Evolutionary conservation across 768 basidiomycete species (phyloP).

Genomic region (Hysterangium stoloniferum): DNA sequence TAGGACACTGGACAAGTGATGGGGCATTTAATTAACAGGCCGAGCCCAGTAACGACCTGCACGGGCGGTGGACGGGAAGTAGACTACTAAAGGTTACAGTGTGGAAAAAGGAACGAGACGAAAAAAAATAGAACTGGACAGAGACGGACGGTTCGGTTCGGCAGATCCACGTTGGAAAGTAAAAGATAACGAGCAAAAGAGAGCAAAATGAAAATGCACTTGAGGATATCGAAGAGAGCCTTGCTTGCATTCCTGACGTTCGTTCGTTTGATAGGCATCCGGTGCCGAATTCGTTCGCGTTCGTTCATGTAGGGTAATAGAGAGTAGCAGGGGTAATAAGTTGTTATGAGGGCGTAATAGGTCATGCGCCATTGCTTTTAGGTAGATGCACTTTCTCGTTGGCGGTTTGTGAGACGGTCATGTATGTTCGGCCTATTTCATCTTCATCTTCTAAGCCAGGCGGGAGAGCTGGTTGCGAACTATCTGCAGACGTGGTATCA

Average conservation of each 20-base stretch:
- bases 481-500: constrained; percentile 47
- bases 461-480: constrained; percentile 50
- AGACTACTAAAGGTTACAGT: constrained; percentile 3
- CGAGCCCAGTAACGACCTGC: constrained; percentile 1
- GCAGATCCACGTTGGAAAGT: no score
- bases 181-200: not conserved
- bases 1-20: constrained; percentile 9
- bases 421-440: constrained; percentile 77
- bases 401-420: constrained; percentile 77
- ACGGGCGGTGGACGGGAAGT: not conserved
- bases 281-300: constrained; percentile 6
- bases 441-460: constrained; percentile 59
- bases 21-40: constrained; percentile 6
- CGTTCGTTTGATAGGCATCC: constrained; percentile 8
- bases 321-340: not conserved
- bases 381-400: constrained; percentile 55
- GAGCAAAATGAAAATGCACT: not conserved
- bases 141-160: no score
- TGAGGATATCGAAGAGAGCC: not conserved
- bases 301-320: not conserved
- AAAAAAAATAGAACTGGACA: no score
- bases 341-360: not conserved
- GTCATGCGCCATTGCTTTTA: constrained; percentile 8
- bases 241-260: constrained; percentile 6
- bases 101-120: not conserved